Percentiles rank a stretch among this genome's conserved stretches.
Conservation (phyloP, 179 eudicot species). For the Pouteria campechiana region DNA sequence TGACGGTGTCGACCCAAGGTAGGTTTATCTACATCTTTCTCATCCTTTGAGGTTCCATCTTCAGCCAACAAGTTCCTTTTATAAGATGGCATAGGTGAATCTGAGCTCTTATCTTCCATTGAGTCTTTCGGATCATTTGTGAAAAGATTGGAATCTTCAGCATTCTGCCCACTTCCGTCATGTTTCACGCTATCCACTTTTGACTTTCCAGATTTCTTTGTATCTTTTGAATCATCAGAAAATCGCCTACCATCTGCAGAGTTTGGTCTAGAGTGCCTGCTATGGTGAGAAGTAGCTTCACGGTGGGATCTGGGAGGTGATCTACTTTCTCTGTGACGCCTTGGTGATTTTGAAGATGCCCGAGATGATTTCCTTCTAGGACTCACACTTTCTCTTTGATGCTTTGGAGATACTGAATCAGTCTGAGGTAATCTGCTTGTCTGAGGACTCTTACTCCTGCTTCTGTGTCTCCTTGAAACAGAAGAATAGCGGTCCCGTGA, state of each 20-base stretch:
- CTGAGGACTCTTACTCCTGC: constrained; percentile 73
- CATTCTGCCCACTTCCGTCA: constrained; percentile 22
- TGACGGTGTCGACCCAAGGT: too few relatives aligned
- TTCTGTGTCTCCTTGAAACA: constrained; percentile 62
- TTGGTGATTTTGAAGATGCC: constrained; percentile 57
- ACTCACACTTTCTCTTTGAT: constrained; percentile 34
- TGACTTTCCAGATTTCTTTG: constrained; percentile 25
- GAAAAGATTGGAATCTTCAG: constrained; percentile 45
- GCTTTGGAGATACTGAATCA: constrained; percentile 58
- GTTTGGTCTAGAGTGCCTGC: constrained; percentile 58
- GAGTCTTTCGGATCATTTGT: too few relatives aligned
- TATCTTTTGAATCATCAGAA: constrained; percentile 20
- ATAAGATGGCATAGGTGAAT: too few relatives aligned
- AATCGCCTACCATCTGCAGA: constrained; percentile 39
- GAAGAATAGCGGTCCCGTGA: constrained; percentile 49
- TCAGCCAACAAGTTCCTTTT: too few relatives aligned
- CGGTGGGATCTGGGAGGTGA: constrained; percentile 48
- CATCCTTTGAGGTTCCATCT: constrained; percentile 31
- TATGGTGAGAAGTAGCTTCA: constrained; percentile 33
- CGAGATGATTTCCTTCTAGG: constrained; percentile 25
- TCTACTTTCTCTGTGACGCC: constrained; percentile 34
- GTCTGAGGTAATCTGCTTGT: constrained; percentile 51
- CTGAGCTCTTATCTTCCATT: too few relatives aligned
- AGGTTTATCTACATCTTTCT: constrained; percentile 49
- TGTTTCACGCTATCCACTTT: constrained; percentile 28